Evolutionary conservation across 2,329 filamentous ascomycete species (phyloP).

Genomic region (Aspergillus sp.): DNA sequence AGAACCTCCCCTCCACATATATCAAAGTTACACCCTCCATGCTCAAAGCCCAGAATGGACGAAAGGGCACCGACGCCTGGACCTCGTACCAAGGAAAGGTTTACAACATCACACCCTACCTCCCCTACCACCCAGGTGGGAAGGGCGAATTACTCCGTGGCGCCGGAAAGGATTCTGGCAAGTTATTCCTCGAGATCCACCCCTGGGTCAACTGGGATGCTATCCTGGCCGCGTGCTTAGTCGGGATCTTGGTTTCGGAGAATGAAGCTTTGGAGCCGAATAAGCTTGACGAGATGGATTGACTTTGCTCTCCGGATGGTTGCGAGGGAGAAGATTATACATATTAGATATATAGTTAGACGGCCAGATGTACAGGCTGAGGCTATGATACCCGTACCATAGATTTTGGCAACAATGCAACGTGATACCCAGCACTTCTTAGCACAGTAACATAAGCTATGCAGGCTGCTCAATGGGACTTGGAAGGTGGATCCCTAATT

Average conservation of each 20-base stretch:
- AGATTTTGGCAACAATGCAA: background rate
- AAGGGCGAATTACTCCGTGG: conserved; percentile 64
- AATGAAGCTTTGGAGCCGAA: conserved; percentile 46
- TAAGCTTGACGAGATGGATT: conserved; percentile 65
- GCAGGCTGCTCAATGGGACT: too few relatives aligned
- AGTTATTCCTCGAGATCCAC: conserved; percentile 67
- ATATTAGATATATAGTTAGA: background rate
- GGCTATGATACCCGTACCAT: conserved; percentile 14
- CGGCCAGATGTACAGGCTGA: background rate
- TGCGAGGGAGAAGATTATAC: background rate
- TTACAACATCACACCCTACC: conserved; percentile 90
- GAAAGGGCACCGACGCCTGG: conserved; percentile 87
- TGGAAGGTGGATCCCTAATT: background rate
- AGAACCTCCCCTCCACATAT: conserved; percentile 54
- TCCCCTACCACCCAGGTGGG: conserved; percentile 87
- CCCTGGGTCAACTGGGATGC: conserved; percentile 73
- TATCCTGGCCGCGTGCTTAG: conserved; percentile 64
- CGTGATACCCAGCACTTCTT: background rate
- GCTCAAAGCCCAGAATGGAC: conserved; percentile 77
- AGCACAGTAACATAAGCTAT: too few relatives aligned
- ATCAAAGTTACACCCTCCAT: conserved; percentile 80
- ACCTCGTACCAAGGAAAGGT: conserved; percentile 86
- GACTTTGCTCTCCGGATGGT: conserved; percentile 23
- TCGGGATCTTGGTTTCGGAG: conserved; percentile 65
- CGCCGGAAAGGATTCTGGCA: conserved; percentile 69